phyloP scores from a whole-genome alignment of 345 rosid genomes.

The Lumnitzera racemosa region DNA sequence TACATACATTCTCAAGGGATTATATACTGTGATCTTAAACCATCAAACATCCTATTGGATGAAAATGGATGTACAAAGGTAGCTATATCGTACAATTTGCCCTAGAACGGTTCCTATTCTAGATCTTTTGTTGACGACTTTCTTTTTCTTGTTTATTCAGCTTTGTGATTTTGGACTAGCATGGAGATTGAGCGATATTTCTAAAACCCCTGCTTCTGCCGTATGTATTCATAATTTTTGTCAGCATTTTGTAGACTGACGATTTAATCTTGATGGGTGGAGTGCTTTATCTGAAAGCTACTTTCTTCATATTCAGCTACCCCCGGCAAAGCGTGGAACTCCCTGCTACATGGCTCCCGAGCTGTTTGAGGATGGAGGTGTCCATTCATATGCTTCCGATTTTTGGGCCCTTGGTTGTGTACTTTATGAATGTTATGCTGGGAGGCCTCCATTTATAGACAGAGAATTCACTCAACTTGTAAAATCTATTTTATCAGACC shows the following conservation, averaged over 20 bases:
- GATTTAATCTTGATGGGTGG: conserved; percentile 1
- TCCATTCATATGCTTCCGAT: conserved; percentile 97
- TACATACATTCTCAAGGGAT: conserved; percentile 85
- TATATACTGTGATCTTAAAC: conserved; percentile 89
- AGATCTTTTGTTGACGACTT: conserved; percentile 6
- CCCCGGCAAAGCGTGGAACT: conserved; percentile 94
- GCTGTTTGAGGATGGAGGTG: conserved; percentile 93
- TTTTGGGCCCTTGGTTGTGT: conserved; percentile 99
- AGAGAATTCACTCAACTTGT: conserved; percentile 89
- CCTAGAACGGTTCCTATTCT: conserved; percentile 3
- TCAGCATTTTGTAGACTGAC: neutral
- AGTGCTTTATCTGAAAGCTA: conserved; percentile 2
- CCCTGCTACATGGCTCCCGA: conserved; percentile 99
- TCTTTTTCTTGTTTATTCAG: conserved; percentile 38
- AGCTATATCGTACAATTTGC: neutral
- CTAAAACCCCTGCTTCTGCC: conserved; percentile 59
- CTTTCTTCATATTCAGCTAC: conserved; percentile 30
- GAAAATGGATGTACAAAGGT: conserved; percentile 93
- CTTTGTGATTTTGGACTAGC: conserved; percentile 97
- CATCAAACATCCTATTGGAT: conserved; percentile 89
- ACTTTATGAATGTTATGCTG: conserved; percentile 84
- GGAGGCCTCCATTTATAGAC: conserved; percentile 84
- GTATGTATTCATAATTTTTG: conserved; percentile 29
- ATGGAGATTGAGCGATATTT: conserved; percentile 66
- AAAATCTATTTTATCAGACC: conserved; percentile 80